A percentile compares a stretch with the other conserved stretches of the same genome.
These are phyloP conservation scores for Cytospora paraplurivora DNA, from an alignment of 2,329 filamentous ascomycete species.

Conservation along the genomic window DNA sequence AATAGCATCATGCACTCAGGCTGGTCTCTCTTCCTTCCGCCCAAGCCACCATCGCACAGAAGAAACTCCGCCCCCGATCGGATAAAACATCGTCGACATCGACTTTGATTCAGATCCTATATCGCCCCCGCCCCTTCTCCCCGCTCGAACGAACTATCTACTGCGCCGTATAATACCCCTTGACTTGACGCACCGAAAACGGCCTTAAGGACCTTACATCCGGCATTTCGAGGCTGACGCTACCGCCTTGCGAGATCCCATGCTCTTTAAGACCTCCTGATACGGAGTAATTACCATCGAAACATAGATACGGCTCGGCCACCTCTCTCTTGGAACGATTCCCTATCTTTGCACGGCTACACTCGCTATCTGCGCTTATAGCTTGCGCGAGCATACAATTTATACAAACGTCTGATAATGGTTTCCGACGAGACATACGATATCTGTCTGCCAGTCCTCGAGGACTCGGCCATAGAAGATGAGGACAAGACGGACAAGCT, in stretches of 20 bases:
- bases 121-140: constrained; percentile 2
- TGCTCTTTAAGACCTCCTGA: constrained; percentile 11
- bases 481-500: constrained; percentile 94
- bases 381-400: constrained; percentile 15
- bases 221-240: constrained; percentile 21
- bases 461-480: constrained; percentile 80
- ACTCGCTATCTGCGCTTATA: constrained; percentile 2
- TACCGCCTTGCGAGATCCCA: constrained; percentile 14
- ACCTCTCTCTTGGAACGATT: constrained; percentile 6
- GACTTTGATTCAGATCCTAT: constrained; percentile 15
- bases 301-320: constrained; percentile 9
- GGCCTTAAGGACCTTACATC: not conserved
- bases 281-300: constrained; percentile 8
- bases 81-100: constrained; percentile 24
- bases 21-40: constrained; percentile 26
- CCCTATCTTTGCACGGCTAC: not conserved
- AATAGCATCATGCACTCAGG: constrained; percentile 30
- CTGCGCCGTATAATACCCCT: constrained; percentile 10
- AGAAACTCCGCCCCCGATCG: constrained; percentile 26
- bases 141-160: constrained; percentile 9
- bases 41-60: constrained; percentile 28
- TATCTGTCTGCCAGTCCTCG: constrained; percentile 83
- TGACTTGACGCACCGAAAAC: constrained; percentile 9
- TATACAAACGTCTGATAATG: constrained; percentile 55
- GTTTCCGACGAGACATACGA: constrained; percentile 92